phyloP scores from a whole-genome alignment of 305 asterid genomes.

The Rubia peregrina region DNA sequence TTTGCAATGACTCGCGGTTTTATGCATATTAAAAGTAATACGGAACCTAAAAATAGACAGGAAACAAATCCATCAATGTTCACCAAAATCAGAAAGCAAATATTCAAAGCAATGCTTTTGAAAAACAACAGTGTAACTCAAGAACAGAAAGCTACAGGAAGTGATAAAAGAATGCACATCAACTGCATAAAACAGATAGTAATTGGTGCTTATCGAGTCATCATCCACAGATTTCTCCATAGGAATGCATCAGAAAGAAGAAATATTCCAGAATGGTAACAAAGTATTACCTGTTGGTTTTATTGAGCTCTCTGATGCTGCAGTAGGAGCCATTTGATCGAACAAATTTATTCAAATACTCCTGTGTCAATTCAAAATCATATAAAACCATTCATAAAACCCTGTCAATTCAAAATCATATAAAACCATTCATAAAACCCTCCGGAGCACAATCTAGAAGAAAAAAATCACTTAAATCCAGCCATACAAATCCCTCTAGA shows the following conservation, averaged over 20 bases:
- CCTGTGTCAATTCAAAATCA: conserved; percentile 25
- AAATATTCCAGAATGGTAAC: neutral
- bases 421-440: neutral
- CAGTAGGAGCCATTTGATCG: conserved; percentile 30
- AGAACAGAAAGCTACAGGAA: conserved; percentile 1
- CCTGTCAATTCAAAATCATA: conserved; percentile 6
- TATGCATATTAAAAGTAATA: neutral
- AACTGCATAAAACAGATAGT: neutral
- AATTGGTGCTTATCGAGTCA: neutral
- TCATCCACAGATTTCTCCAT: neutral
- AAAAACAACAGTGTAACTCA: neutral
- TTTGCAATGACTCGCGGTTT: neutral
- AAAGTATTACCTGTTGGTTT: conserved; percentile 32
- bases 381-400: neutral
- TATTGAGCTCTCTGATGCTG: conserved; percentile 23
- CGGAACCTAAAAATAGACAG: neutral
- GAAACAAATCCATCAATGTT: neutral
- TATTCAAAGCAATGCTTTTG: neutral
- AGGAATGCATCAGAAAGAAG: neutral
- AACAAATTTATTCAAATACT: conserved; percentile 10
- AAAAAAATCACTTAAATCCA: neutral
- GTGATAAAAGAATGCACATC: neutral
- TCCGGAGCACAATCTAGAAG: neutral
- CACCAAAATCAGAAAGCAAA: neutral
- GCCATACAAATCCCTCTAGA: neutral